A percentile compares a stretch with the other conserved stretches of the same genome.
Conservation (phyloP, 2,329 filamentous ascomycete species). For the Pleochaeta shiraiana region DNA sequence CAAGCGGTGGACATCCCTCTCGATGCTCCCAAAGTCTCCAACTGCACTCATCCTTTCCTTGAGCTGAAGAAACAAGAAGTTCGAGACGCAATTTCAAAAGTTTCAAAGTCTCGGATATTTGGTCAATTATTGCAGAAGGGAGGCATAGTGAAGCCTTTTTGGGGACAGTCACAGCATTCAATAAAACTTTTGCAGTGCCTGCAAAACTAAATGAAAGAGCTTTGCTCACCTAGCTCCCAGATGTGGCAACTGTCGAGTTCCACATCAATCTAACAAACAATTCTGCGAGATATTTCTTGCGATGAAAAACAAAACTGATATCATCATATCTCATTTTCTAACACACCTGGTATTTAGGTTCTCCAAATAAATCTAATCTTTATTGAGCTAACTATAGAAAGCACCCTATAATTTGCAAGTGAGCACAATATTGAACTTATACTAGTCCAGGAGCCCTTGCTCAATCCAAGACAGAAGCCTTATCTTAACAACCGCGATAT, state of each 20-base stretch:
- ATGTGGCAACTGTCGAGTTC: background rate
- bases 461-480: background rate
- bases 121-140: background rate
- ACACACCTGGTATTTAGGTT: background rate
- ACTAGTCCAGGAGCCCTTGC: background rate
- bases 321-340: background rate
- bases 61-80: no score
- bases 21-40: background rate
- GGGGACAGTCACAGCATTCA: background rate
- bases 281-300: background rate
- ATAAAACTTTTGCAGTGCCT: conserved; percentile 1
- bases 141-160: background rate
- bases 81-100: conserved; percentile 1
- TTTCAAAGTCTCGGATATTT: conserved; percentile 3
- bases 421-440: background rate
- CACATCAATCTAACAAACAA: background rate
- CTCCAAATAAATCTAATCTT: background rate
- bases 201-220: background rate
- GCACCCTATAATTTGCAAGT: background rate
- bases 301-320: background rate
- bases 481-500: background rate
- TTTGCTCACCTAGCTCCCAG: conserved; percentile 4
- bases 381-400: background rate
- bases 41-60: background rate
- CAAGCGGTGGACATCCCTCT: background rate